Conservation (phyloP, 2,329 filamentous ascomycete species). For the Pestalotiopsis sp. region DNA sequence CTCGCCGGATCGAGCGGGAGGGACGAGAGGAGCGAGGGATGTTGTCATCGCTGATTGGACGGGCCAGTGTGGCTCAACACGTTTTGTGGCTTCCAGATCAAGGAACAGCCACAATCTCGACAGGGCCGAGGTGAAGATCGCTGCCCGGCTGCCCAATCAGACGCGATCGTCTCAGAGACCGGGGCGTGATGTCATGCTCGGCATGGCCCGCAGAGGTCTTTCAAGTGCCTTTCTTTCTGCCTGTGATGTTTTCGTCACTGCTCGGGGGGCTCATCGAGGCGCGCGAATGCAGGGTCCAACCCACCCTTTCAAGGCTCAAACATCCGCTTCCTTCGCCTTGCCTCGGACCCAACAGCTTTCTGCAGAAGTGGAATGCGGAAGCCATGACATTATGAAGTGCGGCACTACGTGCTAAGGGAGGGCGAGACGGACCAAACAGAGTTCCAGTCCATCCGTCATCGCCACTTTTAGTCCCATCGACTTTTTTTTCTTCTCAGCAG, state of each 20-base stretch:
- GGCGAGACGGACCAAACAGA: slow-evolving; percentile 5
- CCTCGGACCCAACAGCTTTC: neutral
- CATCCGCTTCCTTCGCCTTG: neutral
- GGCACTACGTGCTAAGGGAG: neutral
- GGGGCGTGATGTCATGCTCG: neutral
- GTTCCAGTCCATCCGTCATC: slow-evolving; percentile 8
- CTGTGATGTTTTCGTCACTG: neutral
- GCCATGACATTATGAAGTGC: neutral
- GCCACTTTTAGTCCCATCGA: slow-evolving; percentile 8
- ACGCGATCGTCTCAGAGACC: neutral
- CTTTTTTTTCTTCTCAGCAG: neutral
- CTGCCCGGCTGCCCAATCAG: neutral
- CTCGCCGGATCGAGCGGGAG: neutral
- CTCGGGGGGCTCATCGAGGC: neutral
- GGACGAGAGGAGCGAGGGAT: neutral
- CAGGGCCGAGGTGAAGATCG: neutral
- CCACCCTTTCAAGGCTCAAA: neutral
- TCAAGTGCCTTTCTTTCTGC: neutral
- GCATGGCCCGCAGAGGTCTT: neutral
- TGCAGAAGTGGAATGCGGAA: neutral
- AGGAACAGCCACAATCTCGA: neutral
- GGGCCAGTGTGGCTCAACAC: neutral
- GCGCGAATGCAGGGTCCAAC: neutral
- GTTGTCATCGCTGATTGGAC: neutral
- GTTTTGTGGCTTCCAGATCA: neutral